A percentile compares a stretch with the other conserved stretches of the same genome.
Conservation (phyloP, 176 grass and related monocot genomes). For the Pharus latifolius region DNA sequence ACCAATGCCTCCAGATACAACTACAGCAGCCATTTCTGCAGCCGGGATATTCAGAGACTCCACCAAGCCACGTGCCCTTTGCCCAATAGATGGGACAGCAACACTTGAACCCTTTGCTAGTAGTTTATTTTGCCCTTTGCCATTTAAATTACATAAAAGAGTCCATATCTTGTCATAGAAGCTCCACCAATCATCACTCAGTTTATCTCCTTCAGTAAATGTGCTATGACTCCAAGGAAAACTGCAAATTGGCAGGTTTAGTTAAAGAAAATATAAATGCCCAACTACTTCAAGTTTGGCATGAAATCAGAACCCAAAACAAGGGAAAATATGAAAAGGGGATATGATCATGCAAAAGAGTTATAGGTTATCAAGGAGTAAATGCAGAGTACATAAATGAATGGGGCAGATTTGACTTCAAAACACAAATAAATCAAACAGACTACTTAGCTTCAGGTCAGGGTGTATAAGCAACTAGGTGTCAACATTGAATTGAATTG, state of each 20-base stretch:
- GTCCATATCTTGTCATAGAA: slow-evolving; percentile 88
- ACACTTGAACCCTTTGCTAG: slow-evolving; percentile 45
- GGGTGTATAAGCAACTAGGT: not conserved
- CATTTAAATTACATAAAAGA: slow-evolving; percentile 68
- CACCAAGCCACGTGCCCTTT: slow-evolving; percentile 91
- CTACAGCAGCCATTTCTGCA: slow-evolving; percentile 96
- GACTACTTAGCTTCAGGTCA: not conserved
- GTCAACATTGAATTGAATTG: slow-evolving; percentile 4
- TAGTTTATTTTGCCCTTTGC: slow-evolving; percentile 57
- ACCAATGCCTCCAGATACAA: slow-evolving; percentile 86
- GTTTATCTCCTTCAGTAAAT: slow-evolving; percentile 38
- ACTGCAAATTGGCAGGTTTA: slow-evolving; percentile 31
- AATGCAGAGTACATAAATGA: not conserved
- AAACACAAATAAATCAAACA: not conserved
- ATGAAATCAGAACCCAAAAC: not conserved
- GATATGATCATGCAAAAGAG: not conserved
- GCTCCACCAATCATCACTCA: slow-evolving; percentile 56
- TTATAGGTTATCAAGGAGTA: not conserved
- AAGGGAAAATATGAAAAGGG: not conserved
- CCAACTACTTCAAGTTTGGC: not conserved
- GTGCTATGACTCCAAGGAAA: slow-evolving; percentile 41
- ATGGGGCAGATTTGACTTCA: not conserved
- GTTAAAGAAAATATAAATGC: slow-evolving; percentile 3
- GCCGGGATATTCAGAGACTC: slow-evolving; percentile 97
- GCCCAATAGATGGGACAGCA: slow-evolving; percentile 60